phyloP scores from a whole-genome alignment of 352 stramenopile genomes.

The Phytophthora pluvialis region DNA sequence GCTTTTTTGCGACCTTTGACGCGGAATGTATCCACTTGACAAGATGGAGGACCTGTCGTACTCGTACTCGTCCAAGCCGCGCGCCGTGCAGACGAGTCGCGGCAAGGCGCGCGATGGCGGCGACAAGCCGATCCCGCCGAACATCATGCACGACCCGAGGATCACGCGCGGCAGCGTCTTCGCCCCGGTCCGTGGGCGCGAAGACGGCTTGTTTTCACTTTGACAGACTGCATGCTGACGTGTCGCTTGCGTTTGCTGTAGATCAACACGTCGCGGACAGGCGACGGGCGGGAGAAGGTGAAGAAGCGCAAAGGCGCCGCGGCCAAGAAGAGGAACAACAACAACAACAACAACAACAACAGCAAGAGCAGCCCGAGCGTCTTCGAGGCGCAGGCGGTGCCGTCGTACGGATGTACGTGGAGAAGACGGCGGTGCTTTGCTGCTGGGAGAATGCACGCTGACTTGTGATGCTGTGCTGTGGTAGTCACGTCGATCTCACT shows the following conservation, averaged over 20 bases:
- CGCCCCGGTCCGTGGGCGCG: slow-evolving; percentile 41
- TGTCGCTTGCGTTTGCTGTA: not conserved
- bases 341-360: slow-evolving; percentile 31
- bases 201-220: not conserved
- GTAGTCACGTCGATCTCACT: slow-evolving; percentile 65
- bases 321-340: slow-evolving; percentile 37
- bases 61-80: slow-evolving; percentile 80
- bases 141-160: slow-evolving; percentile 83
- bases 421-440: not conserved
- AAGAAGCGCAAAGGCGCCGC: slow-evolving; percentile 35
- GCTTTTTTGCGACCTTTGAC: slow-evolving; percentile 32
- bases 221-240: not conserved
- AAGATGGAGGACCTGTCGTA: slow-evolving; percentile 67
- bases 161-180: slow-evolving; percentile 72
- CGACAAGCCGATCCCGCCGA: slow-evolving; percentile 44
- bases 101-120: slow-evolving; percentile 47
- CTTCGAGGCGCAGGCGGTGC: slow-evolving; percentile 40
- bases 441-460: not conserved
- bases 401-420: slow-evolving; percentile 47
- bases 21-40: slow-evolving; percentile 25
- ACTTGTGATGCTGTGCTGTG: not conserved
- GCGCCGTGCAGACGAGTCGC: slow-evolving; percentile 68
- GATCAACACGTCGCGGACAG: slow-evolving; percentile 22
- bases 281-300: slow-evolving; percentile 37
- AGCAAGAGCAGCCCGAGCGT: slow-evolving; percentile 29